Percentiles rank a stretch among this genome's conserved stretches.
Evolutionary conservation across 805 yeast genomes (phyloP).

Genomic region (Kurtzmaniella fragi): DNA sequence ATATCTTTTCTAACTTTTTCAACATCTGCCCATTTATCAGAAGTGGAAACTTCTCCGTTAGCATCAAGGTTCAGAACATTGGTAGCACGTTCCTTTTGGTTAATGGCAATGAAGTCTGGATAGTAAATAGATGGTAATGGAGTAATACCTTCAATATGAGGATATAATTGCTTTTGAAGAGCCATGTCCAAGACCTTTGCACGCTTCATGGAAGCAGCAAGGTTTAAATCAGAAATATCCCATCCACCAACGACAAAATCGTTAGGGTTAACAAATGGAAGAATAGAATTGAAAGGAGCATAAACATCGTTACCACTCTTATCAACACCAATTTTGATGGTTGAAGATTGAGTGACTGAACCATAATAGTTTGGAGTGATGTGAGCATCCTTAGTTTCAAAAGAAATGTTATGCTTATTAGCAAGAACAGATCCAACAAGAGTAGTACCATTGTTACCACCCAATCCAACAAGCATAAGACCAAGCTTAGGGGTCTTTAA

Average conservation of each 20-base stretch:
- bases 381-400: constrained; percentile 78
- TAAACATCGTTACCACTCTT: constrained; percentile 75
- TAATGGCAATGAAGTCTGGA: constrained; percentile 95
- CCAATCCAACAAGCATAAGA: constrained; percentile 85
- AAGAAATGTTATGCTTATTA: constrained; percentile 70
- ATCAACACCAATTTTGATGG: constrained; percentile 86
- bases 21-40: constrained; percentile 84
- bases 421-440: constrained; percentile 81
- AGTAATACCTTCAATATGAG: constrained; percentile 52
- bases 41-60: constrained; percentile 45
- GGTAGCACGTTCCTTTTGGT: constrained; percentile 89
- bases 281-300: constrained; percentile 84
- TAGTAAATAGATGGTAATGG: constrained; percentile 88
- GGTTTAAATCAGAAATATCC: constrained; percentile 77
- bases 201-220: constrained; percentile 76
- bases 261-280: constrained; percentile 87
- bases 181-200: constrained; percentile 83
- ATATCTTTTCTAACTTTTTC: constrained; percentile 83
- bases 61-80: constrained; percentile 63
- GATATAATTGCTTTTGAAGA: constrained; percentile 69
- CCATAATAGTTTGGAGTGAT: constrained; percentile 82
- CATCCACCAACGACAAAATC: constrained; percentile 90
- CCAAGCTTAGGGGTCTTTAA: constrained; percentile 81
- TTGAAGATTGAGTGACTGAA: constrained; percentile 89
- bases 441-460: constrained; percentile 96